Evolutionary conservation across 1,139 yeast genomes (phyloP), one percentile per base, ranked within the genome.

Genomic region (Debaryomyces fabryi): DNA sequence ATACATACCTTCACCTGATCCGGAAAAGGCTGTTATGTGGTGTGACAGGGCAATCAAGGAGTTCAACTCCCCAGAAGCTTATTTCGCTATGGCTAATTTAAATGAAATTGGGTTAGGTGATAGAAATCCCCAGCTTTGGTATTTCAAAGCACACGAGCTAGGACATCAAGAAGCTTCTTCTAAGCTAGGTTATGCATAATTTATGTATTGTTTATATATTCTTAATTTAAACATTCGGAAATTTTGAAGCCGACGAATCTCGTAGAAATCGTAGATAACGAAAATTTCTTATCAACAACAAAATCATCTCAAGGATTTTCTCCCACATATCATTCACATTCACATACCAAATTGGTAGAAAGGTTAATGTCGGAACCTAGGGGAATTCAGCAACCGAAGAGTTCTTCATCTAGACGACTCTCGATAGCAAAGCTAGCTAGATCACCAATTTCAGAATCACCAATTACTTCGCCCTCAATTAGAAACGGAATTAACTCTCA

Each of bases 21-120:
- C 88, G 46, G 84, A 83, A 41, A 77, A 88, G 64, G 96, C 97
- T 0, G 85, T 87, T 50, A 71, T 86, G 54, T 93, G 98, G 98
- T 95, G 96, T 33, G 82, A 89, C 46, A 79, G 88, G 52, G 92
- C 96, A 0, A 85, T 95, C 2, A 87, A 86, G 55, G 88, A 86
- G 60, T 65, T 61, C 40, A 89, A 89, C 15, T 74, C 86, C 33
- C 81, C 87, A 1, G 90, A 90, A 59, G 96, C 97, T 4, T 90
- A 86, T 60, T 90, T 79, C 62, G 90, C 91, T 46, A 76, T 92
- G 67, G 99, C 96, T 0, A 81, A 85, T 59, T 86, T 87, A 60
- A 82, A 83, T 50, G 96, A 89, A 65, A 81, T 79, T 53, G 98
- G 97, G 1, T 76, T 88, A 44, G 95, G 95, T 8, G 79, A 82